Evolutionary conservation across 2,329 filamentous ascomycete species (phyloP).

Genomic region (Scolecobasidium constrictum): DNA sequence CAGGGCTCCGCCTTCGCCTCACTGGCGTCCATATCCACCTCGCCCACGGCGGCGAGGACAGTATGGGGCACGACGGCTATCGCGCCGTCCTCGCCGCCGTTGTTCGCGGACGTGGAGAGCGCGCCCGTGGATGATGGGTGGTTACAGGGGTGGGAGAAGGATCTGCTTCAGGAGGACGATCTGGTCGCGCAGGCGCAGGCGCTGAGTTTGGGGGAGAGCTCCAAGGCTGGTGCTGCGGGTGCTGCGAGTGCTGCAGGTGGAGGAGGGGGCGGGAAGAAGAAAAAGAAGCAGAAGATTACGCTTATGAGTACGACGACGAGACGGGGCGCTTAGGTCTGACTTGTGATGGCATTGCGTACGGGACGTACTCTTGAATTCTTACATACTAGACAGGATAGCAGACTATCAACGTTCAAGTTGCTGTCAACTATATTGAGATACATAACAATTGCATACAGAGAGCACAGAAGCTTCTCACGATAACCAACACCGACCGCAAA

Average conservation of each 20-base stretch:
- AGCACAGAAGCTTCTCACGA: no score
- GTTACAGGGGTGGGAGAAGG: constrained; percentile 73
- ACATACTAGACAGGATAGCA: no score
- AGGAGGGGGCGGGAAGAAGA: constrained; percentile 41
- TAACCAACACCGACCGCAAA: no score
- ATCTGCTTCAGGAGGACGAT: constrained; percentile 57
- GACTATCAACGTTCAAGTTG: no score
- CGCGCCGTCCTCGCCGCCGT: constrained; percentile 44
- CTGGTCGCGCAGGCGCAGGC: constrained; percentile 39
- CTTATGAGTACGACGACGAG: constrained; percentile 55
- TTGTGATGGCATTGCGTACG: no score
- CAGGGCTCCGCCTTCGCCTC: constrained; percentile 52
- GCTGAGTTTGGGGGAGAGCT: constrained; percentile 21
- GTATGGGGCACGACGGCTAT: constrained; percentile 85
- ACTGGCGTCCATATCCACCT: constrained; percentile 69
- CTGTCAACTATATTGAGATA: no score
- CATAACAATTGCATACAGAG: no score
- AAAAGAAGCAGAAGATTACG: constrained; percentile 59
- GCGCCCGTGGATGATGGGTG: constrained; percentile 62
- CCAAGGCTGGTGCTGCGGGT: constrained; percentile 10
- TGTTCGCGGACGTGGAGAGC: constrained; percentile 32
- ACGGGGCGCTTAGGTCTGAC: constrained; percentile 42
- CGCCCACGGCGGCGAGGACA: constrained; percentile 63
- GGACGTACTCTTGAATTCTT: no score
- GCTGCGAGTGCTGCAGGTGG: constrained; percentile 19